These are phyloP conservation scores for Ceratobasidium sp. DNA, from an alignment of 1,284 basidiomycete species.

Conservation along the genomic window DNA sequence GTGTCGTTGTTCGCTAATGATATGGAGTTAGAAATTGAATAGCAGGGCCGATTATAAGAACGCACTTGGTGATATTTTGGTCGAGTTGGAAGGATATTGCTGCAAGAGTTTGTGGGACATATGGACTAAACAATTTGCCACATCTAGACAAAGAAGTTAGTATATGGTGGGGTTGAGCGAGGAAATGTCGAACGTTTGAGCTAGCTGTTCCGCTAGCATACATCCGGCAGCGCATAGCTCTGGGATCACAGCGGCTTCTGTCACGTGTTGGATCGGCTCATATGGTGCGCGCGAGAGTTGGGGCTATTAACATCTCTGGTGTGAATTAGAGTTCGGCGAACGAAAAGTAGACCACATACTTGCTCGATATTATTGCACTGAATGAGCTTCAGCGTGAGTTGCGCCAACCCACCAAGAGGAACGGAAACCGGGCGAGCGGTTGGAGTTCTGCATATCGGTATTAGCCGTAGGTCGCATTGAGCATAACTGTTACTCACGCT, in stretches of 20 bases:
- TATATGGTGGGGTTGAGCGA: background rate
- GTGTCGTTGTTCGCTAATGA: slow-evolving; percentile 11
- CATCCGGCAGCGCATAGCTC: slow-evolving; percentile 19
- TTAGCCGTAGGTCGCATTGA: background rate
- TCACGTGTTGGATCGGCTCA: slow-evolving; percentile 10
- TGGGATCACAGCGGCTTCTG: slow-evolving; percentile 1
- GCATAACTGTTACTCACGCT: slow-evolving; percentile 57
- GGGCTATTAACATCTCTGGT: background rate
- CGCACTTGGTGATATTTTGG: slow-evolving; percentile 26
- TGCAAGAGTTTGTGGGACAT: slow-evolving; percentile 14
- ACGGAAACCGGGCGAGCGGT: slow-evolving; percentile 77
- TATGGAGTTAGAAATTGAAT: background rate
- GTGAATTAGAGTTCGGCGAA: background rate
- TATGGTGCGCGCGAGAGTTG: slow-evolving; percentile 4
- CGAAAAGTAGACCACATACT: background rate
- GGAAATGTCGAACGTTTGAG: slow-evolving; percentile 3
- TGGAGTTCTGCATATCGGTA: slow-evolving; percentile 62
- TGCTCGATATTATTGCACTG: background rate
- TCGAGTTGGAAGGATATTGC: slow-evolving; percentile 30
- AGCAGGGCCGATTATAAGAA: too few relatives aligned
- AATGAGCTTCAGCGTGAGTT: slow-evolving; percentile 55
- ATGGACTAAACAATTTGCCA: slow-evolving; percentile 25
- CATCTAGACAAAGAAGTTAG: slow-evolving; percentile 2
- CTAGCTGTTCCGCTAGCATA: slow-evolving; percentile 38
- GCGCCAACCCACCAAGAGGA: slow-evolving; percentile 70